phyloP scores from a whole-genome alignment of 202 grass and related monocot species.

The Zizania palustris region DNA sequence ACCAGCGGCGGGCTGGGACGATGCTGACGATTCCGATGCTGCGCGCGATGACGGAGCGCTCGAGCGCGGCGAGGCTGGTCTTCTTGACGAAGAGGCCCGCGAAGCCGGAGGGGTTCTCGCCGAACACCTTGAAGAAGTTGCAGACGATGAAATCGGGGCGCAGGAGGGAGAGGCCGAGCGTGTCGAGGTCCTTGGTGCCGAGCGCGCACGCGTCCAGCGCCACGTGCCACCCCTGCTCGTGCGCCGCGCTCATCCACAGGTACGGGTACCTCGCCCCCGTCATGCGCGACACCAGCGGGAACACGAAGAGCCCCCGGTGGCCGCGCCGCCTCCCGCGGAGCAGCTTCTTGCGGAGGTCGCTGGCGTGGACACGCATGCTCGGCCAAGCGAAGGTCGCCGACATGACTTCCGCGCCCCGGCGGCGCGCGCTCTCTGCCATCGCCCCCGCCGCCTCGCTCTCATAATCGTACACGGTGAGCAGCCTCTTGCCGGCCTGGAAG shows the following conservation, averaged over 20 bases:
- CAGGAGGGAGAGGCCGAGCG: slow-evolving; percentile 80
- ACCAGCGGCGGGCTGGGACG: slow-evolving; percentile 66
- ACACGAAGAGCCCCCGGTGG: slow-evolving; percentile 67
- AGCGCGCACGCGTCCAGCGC: slow-evolving; percentile 80
- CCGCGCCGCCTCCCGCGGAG: slow-evolving; percentile 39
- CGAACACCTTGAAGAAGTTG: slow-evolving; percentile 97
- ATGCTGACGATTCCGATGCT: slow-evolving; percentile 88
- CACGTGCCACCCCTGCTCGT: slow-evolving; percentile 82
- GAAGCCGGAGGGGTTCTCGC: slow-evolving; percentile 87
- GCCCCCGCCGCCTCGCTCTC: slow-evolving; percentile 73
- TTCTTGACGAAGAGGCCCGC: slow-evolving; percentile 77
- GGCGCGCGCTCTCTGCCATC: slow-evolving; percentile 58
- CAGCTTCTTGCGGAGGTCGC: slow-evolving; percentile 62
- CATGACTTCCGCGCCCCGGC: slow-evolving; percentile 60
- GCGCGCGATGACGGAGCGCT: slow-evolving; percentile 68
- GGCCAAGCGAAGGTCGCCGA: slow-evolving; percentile 81
- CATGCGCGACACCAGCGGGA: slow-evolving; percentile 79
- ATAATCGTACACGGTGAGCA: slow-evolving; percentile 83
- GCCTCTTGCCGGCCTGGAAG: slow-evolving; percentile 52
- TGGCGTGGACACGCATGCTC: slow-evolving; percentile 65
- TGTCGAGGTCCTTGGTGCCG: slow-evolving; percentile 85
- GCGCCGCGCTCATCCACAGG: slow-evolving; percentile 85
- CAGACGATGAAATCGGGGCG: slow-evolving; percentile 93
- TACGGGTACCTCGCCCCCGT: slow-evolving; percentile 82
- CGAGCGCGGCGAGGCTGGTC: slow-evolving; percentile 59